phyloP scores from a whole-genome alignment of 2,329 filamentous ascomycete genomes.

The Sporothrix mexicana region DNA sequence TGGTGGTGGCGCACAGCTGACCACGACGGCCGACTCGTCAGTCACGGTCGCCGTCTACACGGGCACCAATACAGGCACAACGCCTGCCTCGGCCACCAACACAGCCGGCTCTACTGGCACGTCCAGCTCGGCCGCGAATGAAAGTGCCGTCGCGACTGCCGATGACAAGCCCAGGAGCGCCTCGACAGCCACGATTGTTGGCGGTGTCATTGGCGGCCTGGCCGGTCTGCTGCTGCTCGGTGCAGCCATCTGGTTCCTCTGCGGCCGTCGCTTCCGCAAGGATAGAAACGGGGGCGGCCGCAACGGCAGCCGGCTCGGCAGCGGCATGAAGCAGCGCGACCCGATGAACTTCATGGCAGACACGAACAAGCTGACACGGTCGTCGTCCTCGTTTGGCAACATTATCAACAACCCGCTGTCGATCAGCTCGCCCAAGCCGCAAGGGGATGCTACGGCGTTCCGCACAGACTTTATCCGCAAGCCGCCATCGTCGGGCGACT shows the following conservation, averaged over 20 bases:
- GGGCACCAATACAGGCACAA: neutral
- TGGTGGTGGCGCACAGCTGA: neutral
- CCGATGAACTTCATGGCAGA: slow-evolving; percentile 34
- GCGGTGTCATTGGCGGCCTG: slow-evolving; percentile 55
- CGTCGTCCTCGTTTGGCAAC: slow-evolving; percentile 53
- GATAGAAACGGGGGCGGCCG: neutral
- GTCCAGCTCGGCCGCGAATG: slow-evolving; percentile 27
- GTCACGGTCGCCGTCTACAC: neutral
- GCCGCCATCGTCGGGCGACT: slow-evolving; percentile 35
- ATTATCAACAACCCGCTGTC: slow-evolving; percentile 65
- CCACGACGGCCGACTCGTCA: neutral
- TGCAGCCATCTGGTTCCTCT: slow-evolving; percentile 49
- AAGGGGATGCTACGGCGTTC: slow-evolving; percentile 47
- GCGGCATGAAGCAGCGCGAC: slow-evolving; percentile 28
- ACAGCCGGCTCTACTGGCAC: neutral
- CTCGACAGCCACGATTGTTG: slow-evolving; percentile 53
- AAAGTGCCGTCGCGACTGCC: slow-evolving; percentile 32
- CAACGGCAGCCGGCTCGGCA: slow-evolving; percentile 29
- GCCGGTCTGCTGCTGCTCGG: slow-evolving; percentile 50
- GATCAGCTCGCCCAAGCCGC: slow-evolving; percentile 62
- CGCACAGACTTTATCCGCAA: slow-evolving; percentile 62
- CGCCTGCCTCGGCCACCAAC: neutral
- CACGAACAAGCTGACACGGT: slow-evolving; percentile 41
- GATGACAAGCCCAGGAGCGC: slow-evolving; percentile 37
- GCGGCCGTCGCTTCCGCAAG: slow-evolving; percentile 44